Evolutionary conservation across 805 yeast species (phyloP), one percentile per base, ranked within the genome.

Genomic region (Metahyphopichia silvanorum): DNA sequence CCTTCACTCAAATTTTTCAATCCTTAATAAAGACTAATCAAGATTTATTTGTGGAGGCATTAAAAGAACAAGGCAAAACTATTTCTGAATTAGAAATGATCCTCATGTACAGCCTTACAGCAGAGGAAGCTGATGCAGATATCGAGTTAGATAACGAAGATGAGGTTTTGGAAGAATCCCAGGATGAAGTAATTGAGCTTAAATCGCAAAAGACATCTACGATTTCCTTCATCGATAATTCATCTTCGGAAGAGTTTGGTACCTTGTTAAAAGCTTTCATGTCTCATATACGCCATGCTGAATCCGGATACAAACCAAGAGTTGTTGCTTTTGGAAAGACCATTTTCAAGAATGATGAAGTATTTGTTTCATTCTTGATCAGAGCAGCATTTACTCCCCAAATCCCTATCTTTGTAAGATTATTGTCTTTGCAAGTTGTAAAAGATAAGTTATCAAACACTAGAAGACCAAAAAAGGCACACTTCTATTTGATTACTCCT

Each of bases 41-140:
- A n/a, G 46, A 42, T 10, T 38, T 42, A 20, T 55, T 65, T 33
- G 20, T 31, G 9, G 29, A 43, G 18, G 25, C 34, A 5, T 51
- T 65, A 41, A 39, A 42, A 13, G 31, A 32, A 0, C 32, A 44
- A 9, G 39, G 38, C 15, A 35, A 50, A 28, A 45, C 49, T 16
- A 28, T 66, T 16, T 40, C 52, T 13, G 70, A 63, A 16, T 57
- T 67, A 44, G 73, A 66, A 61, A 74, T 87, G 68, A 69, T 72
- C 33, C 60, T 86, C 28, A 84, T 86, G 58, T 71, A 82, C 1
- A 79, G 89, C 1, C 57, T 87, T 32, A 46, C 43, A 9, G 46
- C 49, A 13, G 41, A 51, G 6, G 49, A 49, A 12, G 46, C 51
- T 11, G 63, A 57, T 16, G 48, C 60, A 8, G 63, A 52, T 20